phyloP scores from a whole-genome alignment of 1,284 basidiomycete species.

The Ceraceosorus guamensis region DNA sequence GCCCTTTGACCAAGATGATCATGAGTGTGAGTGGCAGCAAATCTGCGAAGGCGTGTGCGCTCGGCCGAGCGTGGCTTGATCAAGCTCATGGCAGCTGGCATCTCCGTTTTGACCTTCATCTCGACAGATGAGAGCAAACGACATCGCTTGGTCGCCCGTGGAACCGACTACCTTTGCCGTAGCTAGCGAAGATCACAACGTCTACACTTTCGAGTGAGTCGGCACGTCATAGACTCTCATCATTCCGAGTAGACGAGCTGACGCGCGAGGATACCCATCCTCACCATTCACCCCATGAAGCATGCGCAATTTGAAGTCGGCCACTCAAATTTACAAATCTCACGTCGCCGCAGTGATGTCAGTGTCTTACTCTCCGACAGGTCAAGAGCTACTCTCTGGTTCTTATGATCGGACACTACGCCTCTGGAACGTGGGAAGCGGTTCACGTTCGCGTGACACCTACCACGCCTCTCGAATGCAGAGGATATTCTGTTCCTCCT shows the following conservation, averaged over 20 bases:
- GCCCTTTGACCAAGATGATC: slow-evolving; percentile 79
- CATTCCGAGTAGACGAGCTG: not conserved
- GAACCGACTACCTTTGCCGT: slow-evolving; percentile 84
- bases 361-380: slow-evolving; percentile 63
- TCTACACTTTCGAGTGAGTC: slow-evolving; percentile 81
- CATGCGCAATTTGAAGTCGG: slow-evolving; percentile 72
- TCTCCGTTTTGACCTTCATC: not conserved
- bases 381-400: slow-evolving; percentile 89
- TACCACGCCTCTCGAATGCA: slow-evolving; percentile 99
- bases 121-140: slow-evolving; percentile 58
- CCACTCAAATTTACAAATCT: slow-evolving; percentile 91
- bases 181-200: slow-evolving; percentile 94
- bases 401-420: slow-evolving; percentile 92
- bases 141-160: slow-evolving; percentile 88
- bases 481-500: slow-evolving; percentile 58
- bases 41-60: not conserved
- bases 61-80: not conserved
- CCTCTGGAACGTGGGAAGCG: slow-evolving; percentile 83
- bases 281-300: slow-evolving; percentile 5
- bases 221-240: not conserved
- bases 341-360: slow-evolving; percentile 81
- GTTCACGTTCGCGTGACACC: slow-evolving; percentile 69
- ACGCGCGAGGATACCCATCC: not conserved
- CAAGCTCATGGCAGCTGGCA: slow-evolving; percentile 3
- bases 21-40: slow-evolving; percentile 64